Evolutionary conservation across 371 early-diverging fungal species (phyloP).

Genomic region (Zychaea mexicana): DNA sequence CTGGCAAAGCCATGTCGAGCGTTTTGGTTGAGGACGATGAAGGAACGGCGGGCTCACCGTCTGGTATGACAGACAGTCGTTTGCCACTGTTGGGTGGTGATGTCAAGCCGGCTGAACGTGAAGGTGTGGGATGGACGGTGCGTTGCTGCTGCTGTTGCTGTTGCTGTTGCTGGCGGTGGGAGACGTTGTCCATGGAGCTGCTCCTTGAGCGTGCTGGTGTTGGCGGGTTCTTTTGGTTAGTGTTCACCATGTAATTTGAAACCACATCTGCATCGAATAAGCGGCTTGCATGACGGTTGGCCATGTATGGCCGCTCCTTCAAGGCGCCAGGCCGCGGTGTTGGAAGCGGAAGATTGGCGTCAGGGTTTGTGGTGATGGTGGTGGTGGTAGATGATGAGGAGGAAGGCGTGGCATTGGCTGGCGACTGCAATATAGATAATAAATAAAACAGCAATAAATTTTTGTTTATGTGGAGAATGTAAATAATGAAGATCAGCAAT

Average conservation of each 20-base stretch:
- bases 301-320: constrained; percentile 14
- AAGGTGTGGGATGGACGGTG: neutral
- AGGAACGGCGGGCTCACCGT: neutral
- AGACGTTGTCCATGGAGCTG: constrained; percentile 29
- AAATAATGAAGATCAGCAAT: neutral
- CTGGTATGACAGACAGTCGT: constrained; percentile 14
- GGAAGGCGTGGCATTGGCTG: neutral
- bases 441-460: neutral
- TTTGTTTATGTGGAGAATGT: neutral
- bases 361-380: neutral
- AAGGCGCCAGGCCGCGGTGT: constrained; percentile 5
- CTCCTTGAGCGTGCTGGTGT: constrained; percentile 42
- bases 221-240: constrained; percentile 15
- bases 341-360: neutral
- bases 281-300: constrained; percentile 19
- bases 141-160: constrained; percentile 8
- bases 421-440: neutral
- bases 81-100: constrained; percentile 11
- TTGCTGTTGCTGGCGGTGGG: constrained; percentile 3
- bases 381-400: too few relatives aligned
- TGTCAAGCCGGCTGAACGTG: neutral
- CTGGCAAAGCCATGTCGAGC: constrained; percentile 20
- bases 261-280: constrained; percentile 21
- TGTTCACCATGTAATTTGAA: constrained; percentile 11
- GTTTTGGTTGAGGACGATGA: constrained; percentile 15